These are phyloP conservation scores for Brassica carinata DNA, from an alignment of 345 rosid genomes.

Conservation along the genomic window DNA sequence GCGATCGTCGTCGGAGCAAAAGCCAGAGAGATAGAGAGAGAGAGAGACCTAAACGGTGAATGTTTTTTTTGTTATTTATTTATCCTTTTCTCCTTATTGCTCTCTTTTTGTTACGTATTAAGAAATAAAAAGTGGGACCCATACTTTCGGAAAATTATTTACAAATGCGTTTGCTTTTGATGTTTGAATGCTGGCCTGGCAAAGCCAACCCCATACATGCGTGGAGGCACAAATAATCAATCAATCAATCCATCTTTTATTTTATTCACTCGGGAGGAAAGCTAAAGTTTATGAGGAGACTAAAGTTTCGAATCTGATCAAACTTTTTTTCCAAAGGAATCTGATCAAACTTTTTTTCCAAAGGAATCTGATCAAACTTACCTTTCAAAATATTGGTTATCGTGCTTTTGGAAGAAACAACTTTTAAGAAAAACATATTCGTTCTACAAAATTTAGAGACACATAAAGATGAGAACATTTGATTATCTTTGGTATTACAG, in stretches of 20 bases:
- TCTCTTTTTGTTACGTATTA: neutral
- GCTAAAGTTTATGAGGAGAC: neutral
- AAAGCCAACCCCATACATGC: conserved; percentile 12
- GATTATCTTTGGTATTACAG: neutral
- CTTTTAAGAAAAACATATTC: neutral
- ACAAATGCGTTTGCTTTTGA: conserved; percentile 13
- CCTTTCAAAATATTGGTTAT: neutral
- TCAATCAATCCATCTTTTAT: neutral
- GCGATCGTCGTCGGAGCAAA: conserved; percentile 26
- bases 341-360: too few relatives aligned
- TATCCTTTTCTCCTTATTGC: neutral
- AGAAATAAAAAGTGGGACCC: too few relatives aligned
- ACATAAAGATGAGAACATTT: neutral
- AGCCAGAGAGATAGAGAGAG: conserved; percentile 21
- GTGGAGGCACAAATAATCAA: conserved; percentile 15
- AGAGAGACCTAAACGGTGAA: conserved; percentile 25
- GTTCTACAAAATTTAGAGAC: neutral
- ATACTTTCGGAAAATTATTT: neutral
- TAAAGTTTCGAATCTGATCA: conserved; percentile 8
- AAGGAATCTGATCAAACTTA: neutral
- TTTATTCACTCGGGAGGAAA: conserved; percentile 17
- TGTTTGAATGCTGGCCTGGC: conserved; percentile 34
- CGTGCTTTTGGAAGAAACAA: neutral
- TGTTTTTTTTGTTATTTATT: neutral
- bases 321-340: too few relatives aligned